Evolutionary conservation across 345 rosid genomes (phyloP), one percentile per base, ranked within the genome.

Genomic region (Mercurialis annua): DNA sequence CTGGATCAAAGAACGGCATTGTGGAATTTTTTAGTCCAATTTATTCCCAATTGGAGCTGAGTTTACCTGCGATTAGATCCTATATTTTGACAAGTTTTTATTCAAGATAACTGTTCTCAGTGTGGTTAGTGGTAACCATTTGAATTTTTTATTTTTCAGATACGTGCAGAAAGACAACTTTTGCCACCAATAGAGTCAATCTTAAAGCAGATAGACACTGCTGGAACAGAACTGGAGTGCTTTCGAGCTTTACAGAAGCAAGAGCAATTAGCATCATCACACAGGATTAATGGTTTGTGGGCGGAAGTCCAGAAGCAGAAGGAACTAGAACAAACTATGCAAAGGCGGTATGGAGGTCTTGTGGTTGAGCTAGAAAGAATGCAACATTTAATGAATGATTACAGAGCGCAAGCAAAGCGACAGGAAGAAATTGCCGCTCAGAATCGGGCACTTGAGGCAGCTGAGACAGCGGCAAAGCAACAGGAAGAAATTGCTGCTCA

Each of bases 241-340:
- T 95, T 90, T 73, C 89, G 77, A 80, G 90, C 87, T 52, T 85
- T 92, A 71, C 94, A 95, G 78, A 94, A 88, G 80, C 99, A 91
- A 78, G 99, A 95, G 70, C 93, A 92, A 62, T 64, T 85, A 68
- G 96, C 98, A 46, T 97, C 98, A 33, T 75, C 90, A 47, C 87
- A 82, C 74, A 83, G 99, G 78, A 86, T 92, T 65, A 86, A 84
- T 72, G 78, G 82, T 71, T 75, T 95, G 56, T 80, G 92, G 86
- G 97, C 84, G 74, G 97, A 90, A 73, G 94, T 95, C 58, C 79
- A 85, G 75, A 95, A 92, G 82, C 99, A 92, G 59, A 92, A 92
- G 81, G 93, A 86, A 74, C 89, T 86, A 0, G 98, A 95, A 82
- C 77, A 71, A 70, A 87, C 81, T 55, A 71, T 90, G 61, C 99